Conservation (phyloP, 2,329 filamentous ascomycete genomes). For the Penicillium sp. region DNA sequence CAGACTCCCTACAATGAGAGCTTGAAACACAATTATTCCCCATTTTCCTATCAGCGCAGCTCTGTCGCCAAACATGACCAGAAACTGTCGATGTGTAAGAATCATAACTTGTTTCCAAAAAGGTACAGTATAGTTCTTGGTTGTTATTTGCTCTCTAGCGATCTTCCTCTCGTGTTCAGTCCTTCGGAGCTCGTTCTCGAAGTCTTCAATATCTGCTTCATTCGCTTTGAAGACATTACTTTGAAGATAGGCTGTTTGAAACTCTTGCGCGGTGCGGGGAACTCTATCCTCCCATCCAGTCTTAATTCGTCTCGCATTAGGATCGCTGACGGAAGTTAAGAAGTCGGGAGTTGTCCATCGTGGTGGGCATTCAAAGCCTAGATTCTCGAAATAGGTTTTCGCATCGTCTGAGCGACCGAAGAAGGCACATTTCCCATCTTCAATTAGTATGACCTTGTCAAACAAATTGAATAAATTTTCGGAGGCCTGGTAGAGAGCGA, state of each 20-base stretch:
- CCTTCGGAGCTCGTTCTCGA: constrained; percentile 54
- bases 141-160: constrained; percentile 43
- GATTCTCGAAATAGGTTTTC: constrained; percentile 69
- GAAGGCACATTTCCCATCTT: constrained; percentile 72
- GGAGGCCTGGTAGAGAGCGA: constrained; percentile 73
- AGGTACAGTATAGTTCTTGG: constrained; percentile 58
- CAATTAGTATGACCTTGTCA: constrained; percentile 70
- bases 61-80: constrained; percentile 59
- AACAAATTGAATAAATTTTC: constrained; percentile 60
- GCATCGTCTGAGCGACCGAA: constrained; percentile 68
- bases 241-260: constrained; percentile 56
- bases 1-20: constrained; percentile 53
- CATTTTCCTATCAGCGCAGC: constrained; percentile 57
- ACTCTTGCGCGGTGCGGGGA: constrained; percentile 60
- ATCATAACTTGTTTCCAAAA: constrained; percentile 56
- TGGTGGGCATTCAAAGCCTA: constrained; percentile 73
- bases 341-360: constrained; percentile 77
- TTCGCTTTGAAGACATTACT: constrained; percentile 51
- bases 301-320: constrained; percentile 61
- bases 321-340: constrained; percentile 72
- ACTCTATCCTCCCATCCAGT: constrained; percentile 62
- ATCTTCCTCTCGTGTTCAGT: constrained; percentile 47
- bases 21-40: constrained; percentile 52
- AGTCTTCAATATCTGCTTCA: constrained; percentile 56
- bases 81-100: constrained; percentile 59